Base-by-base conservation (phyloP, 1,284 basidiomycete species). In the Cystobasidiaceae sp. region DNA sequence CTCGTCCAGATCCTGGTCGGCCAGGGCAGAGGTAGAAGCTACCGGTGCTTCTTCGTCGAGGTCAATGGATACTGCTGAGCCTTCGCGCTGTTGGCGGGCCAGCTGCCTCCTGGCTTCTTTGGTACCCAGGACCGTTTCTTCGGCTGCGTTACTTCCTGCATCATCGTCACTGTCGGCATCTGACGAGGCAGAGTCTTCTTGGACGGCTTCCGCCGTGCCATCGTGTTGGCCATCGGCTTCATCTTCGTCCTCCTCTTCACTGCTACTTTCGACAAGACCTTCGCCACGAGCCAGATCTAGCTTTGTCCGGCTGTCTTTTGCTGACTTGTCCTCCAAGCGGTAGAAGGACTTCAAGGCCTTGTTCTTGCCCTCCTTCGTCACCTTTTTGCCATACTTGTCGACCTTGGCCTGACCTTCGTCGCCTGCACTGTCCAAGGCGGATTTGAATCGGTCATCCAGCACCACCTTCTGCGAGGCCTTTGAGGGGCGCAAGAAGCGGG, bases 371-470 rank as follows among this genome's bases (percentile, higher is more conserved):
- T 81, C 83, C 28, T 81, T 80, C 30, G 86, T 81, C n/a, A 93
- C 75, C 19, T 82, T 80, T 50, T 93, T 83, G 11, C 93, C 93
- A 75, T 93, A 96, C 78, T 94, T 96, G 82, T 97, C 94, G 52
- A 93, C 88, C 68, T 82, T 84, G 45, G 79, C 84, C 84, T 76
- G 68, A 69, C 51, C 37, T 56, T 71, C 63, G 19, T 27, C 34
- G 41, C 50, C 51, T 21, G 33, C 57, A 60, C 17, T 32, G 48
- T 52, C 54, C 27, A 97, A 84, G 19, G 96, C 81, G 67, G 82
- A 80, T 76, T 88, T 90, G 83, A 98, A 98, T n/a, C 94, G 86
- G 15, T 94, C 87, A 76, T 98, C 94, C 41, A 97, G 84, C 67
- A 88, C 84, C 55, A 96, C 86, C 77, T 93, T 96, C 71, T 85